Evolutionary conservation across 495 filamentous ascomycete genomes (phyloP), one percentile per base, ranked within the genome.

Genomic region (Aspergillus coremiiformis): DNA sequence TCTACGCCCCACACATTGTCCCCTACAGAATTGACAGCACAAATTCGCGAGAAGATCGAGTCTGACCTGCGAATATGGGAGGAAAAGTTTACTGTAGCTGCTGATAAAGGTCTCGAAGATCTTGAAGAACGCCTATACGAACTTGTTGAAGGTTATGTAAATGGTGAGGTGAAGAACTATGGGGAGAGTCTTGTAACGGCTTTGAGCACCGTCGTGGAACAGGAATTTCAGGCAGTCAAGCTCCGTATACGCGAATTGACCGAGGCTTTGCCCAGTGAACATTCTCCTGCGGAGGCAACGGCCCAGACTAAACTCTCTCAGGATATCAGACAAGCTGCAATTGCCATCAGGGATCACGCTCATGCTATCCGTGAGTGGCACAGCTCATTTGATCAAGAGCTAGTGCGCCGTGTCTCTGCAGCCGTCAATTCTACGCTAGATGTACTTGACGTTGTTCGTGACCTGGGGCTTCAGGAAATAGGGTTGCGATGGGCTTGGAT

Each of bases 401-500:
- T 87, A 20, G 70, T 83, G 48, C 70, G 72, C 11, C 77, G 88
- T 14, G 84, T 95, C 39, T 80, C 78, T 47, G 78, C 83, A 32
- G 87, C 90, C 8, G 80, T 90, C n/a, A 70, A 89, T 51, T 85
- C 84, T 19, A 95, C 91, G 7, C 79, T 97, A 22, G 77, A 81
- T 49, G 86, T 94, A 29, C 77, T 99, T 30, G 87, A 93, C 56
- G 77, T 80, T 47, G 90, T 96, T 50, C 81, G 88, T 19, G 90
- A 96, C 56, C 75, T 96, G 7, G 90, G 90, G 2, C 76, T 99
- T 7, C 90, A 96, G 62, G 92, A 96, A 61, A 88, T 99, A 48
- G 94, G 94, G 35, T 91, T 94, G 81, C 88, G 93, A 52, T 99
- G 94, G 91, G 90, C 91, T 1, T 94, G 88, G 85, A 95, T 89